phyloP scores from a whole-genome alignment of 2,329 filamentous ascomycete species.

The Ampelomyces quisqualis region DNA sequence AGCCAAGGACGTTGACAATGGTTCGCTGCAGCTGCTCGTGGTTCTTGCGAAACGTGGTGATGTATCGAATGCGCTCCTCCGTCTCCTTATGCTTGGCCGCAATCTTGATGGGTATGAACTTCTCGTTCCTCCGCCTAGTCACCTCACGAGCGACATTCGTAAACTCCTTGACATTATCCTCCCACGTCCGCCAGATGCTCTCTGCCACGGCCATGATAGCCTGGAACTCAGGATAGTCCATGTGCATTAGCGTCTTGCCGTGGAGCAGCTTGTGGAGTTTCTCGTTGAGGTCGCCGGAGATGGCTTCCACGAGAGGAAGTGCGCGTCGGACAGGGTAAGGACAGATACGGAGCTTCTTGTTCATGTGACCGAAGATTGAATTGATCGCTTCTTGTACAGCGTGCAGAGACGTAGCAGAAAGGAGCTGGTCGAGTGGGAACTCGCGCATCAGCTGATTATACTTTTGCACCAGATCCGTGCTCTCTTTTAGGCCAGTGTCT shows the following conservation, averaged over 20 bases:
- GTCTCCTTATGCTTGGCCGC: constrained; percentile 82
- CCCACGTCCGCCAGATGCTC: constrained; percentile 88
- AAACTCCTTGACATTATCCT: constrained; percentile 95
- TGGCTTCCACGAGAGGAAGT: constrained; percentile 91
- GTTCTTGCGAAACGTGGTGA: constrained; percentile 91
- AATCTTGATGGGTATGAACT: constrained; percentile 98
- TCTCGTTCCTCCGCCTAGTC: constrained; percentile 88
- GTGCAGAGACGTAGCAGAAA: constrained; percentile 83
- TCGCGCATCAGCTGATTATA: constrained; percentile 99
- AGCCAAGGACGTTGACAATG: constrained; percentile 93
- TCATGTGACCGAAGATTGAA: constrained; percentile 90
- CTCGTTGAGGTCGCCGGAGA: constrained; percentile 87
- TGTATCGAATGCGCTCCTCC: constrained; percentile 88
- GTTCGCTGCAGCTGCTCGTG: constrained; percentile 97
- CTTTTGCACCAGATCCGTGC: constrained; percentile 93
- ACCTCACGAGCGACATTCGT: constrained; percentile 96
- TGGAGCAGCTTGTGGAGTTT: constrained; percentile 83
- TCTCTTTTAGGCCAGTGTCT: constrained; percentile 94
- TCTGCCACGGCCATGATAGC: constrained; percentile 80
- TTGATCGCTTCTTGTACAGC: constrained; percentile 88
- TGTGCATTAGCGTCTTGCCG: constrained; percentile 83
- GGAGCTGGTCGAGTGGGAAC: constrained; percentile 90
- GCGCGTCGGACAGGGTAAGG: constrained; percentile 92
- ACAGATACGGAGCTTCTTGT: constrained; percentile 96
- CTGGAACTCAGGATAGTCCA: constrained; percentile 89